Conservation (phyloP, 2,329 filamentous ascomycete species). For the Bertia moriformis region DNA sequence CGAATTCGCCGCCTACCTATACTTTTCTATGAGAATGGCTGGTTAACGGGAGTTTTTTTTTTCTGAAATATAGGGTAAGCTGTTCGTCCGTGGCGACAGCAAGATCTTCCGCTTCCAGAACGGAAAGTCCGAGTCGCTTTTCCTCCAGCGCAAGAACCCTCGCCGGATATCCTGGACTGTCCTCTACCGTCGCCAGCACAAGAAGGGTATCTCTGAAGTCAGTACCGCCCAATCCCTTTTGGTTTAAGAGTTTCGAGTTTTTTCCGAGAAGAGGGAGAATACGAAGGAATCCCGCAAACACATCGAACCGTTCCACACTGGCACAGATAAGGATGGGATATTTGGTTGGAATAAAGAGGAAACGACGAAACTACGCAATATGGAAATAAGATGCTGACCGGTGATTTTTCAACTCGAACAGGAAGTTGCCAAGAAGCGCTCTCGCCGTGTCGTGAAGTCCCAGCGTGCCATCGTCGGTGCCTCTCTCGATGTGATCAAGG, state of each 20-base stretch:
- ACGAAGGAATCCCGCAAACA: too few relatives aligned
- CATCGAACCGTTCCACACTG: too few relatives aligned
- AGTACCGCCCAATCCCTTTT: conserved; percentile 19
- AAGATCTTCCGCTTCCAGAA: conserved; percentile 99
- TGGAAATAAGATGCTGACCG: background rate
- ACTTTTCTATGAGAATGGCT: too few relatives aligned
- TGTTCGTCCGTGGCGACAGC: conserved; percentile 98
- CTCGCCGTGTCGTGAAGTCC: conserved; percentile 92
- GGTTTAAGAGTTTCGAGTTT: background rate
- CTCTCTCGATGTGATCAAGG: conserved; percentile 99
- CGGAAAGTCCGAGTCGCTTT: conserved; percentile 98
- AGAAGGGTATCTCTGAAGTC: conserved; percentile 99
- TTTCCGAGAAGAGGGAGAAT: conserved; percentile 1
- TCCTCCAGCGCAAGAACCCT: conserved; percentile 99
- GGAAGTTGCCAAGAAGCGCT: conserved; percentile 99
- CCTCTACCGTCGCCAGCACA: conserved; percentile 96
- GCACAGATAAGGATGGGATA: too few relatives aligned
- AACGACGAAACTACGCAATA: too few relatives aligned
- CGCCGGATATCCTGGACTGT: conserved; percentile 98
- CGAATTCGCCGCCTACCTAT: conserved; percentile 1
- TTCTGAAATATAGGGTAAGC: conserved; percentile 63
- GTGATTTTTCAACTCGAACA: conserved; percentile 34
- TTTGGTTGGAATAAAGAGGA: too few relatives aligned
- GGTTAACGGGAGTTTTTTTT: conserved; percentile 2
- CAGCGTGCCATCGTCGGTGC: conserved; percentile 99